Percentiles rank a stretch among this genome's conserved stretches.
Evolutionary conservation across 2,329 filamentous ascomycete genomes (phyloP).

Genomic region (Fusarium vanettenii): DNA sequence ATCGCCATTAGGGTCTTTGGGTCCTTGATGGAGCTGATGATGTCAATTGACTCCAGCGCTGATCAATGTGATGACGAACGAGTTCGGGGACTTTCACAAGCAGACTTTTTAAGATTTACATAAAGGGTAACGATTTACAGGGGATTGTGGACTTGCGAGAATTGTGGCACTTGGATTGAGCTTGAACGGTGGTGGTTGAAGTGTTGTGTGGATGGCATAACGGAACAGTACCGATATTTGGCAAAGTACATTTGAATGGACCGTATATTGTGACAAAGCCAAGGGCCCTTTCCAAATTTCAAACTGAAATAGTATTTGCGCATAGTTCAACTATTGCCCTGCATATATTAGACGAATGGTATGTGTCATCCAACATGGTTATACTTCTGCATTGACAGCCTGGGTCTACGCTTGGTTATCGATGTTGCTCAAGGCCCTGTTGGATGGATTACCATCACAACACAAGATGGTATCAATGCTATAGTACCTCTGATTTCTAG

Average conservation of each 20-base stretch:
- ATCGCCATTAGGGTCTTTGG: constrained; percentile 26
- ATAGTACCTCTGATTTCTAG: not conserved
- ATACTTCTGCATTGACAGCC: not conserved
- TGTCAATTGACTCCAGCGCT: constrained; percentile 18
- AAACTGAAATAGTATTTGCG: too few species aligned
- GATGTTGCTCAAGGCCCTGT: not conserved
- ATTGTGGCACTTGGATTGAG: not conserved
- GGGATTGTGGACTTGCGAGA: not conserved
- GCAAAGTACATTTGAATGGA: not conserved
- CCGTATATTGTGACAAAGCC: not conserved
- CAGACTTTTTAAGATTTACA: not conserved
- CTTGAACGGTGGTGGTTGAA: not conserved
- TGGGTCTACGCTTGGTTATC: not conserved
- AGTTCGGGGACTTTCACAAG: not conserved
- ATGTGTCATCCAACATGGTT: not conserved
- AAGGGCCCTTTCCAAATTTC: not conserved
- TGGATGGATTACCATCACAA: not conserved
- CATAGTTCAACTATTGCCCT: not conserved
- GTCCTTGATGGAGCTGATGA: constrained; percentile 17
- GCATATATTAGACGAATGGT: not conserved
- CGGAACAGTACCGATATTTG: not conserved
- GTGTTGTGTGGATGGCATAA: not conserved
- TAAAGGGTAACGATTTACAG: not conserved
- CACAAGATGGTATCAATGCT: not conserved
- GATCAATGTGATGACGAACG: not conserved